Evolutionary conservation across 768 basidiomycete species (phyloP), one percentile per base, ranked within the genome.

Genomic region (Chalciporus chontae): DNA sequence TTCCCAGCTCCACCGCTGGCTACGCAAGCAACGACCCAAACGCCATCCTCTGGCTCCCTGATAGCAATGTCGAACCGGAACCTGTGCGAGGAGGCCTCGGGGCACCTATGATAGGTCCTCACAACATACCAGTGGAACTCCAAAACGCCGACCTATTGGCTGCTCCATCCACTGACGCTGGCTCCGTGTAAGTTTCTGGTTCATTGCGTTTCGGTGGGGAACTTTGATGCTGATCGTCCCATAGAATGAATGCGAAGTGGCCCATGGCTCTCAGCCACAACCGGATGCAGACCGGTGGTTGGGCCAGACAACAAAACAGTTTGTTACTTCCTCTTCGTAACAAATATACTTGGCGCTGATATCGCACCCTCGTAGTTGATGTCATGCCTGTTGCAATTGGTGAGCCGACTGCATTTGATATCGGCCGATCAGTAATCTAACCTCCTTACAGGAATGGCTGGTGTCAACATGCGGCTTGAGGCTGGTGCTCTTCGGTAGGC

Each of bases 281-380:
- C 54, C 77, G 79, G 21, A 55, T 84, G 14, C 73, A 73, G 43
- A 71, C 74, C 9, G 82, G 81, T 13, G 83, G 83, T 0, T 84
- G 82, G 82, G 76, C 79, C 13, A 71, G 81, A 29, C 73, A 80
- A 55, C 73, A 82, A 62, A 84, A 80, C 52, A 56, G 81, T 76
- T 13, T 38, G 71, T 55, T 6, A 13, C 0, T 34, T 37, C 31
- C 4, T 3, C 45, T 21, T 27, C 10, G 3, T 42, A 29, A 6
- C 27, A 8, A 26, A 15, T 24, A 7, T 5, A 8, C 23, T 9
- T n/a, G 18, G n/a, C 5, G 4, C 18, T 46, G 21, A 29, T 5
- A 24, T 40, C 2, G 5, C 6, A 0, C 43, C 3, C 3, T 17
- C 27, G 23, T 39, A 75, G 75, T 69, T 5, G 48, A 62, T 1